A percentile compares a stretch with the other conserved stretches of the same genome.
phyloP scores from a whole-genome alignment of 129 eudicot genomes.

The Oenanthe sinensis region DNA sequence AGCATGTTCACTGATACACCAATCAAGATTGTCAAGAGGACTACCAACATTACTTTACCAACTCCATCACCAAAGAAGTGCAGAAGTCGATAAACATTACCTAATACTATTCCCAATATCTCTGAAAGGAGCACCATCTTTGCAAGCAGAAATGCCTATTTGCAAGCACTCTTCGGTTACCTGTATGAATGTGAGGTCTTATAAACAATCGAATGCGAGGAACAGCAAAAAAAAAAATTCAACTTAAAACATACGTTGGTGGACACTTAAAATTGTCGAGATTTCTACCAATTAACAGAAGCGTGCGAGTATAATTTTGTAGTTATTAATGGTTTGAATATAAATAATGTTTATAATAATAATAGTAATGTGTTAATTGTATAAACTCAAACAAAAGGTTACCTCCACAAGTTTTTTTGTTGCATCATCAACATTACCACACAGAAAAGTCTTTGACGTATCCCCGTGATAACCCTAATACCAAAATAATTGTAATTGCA shows the following conservation, averaged over 20 bases:
- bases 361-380: background rate
- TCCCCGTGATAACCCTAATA: slow-evolving; percentile 97
- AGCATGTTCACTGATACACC: slow-evolving; percentile 79
- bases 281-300: background rate
- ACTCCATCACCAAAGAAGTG: background rate
- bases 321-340: background rate
- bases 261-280: background rate
- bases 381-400: slow-evolving; percentile 1
- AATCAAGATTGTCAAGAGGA: slow-evolving; percentile 5
- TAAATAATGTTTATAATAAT: background rate
- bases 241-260: background rate
- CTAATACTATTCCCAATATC: slow-evolving; percentile 89
- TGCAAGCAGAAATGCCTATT: slow-evolving; percentile 75
- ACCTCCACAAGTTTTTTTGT: slow-evolving; percentile 83
- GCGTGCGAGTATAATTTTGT: background rate
- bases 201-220: background rate
- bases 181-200: slow-evolving; percentile 25
- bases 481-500: slow-evolving; percentile 9
- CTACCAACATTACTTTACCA: background rate
- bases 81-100: slow-evolving; percentile 24
- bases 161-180: slow-evolving; percentile 91
- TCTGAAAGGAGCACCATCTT: slow-evolving; percentile 76
- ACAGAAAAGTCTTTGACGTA: slow-evolving; percentile 86
- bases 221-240: background rate
- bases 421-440: slow-evolving; percentile 64